phyloP scores from a whole-genome alignment of 345 rosid species.

The Hibiscus syriacus region DNA sequence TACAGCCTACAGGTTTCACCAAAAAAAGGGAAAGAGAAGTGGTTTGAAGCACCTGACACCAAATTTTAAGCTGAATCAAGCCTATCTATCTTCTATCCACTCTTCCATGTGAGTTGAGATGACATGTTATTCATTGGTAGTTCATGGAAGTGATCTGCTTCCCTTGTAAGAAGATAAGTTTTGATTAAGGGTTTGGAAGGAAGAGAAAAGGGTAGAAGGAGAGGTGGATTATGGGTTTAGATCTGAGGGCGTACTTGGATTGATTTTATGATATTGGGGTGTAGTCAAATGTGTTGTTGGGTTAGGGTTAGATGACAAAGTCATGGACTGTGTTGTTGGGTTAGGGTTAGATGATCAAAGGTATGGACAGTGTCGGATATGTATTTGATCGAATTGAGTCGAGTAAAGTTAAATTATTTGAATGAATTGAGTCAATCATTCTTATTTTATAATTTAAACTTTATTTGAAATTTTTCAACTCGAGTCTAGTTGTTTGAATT shows the following conservation, averaged over 20 bases:
- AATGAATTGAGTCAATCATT: too few relatives aligned
- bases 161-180: neutral
- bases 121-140: too few relatives aligned
- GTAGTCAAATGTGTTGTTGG: slow-evolving; percentile 24
- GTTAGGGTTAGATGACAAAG: slow-evolving; percentile 62
- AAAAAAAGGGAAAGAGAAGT: too few relatives aligned
- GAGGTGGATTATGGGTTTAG: slow-evolving; percentile 18
- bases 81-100: slow-evolving; percentile 12
- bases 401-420: too few relatives aligned
- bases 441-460: too few relatives aligned
- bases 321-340: too few relatives aligned
- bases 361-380: too few relatives aligned
- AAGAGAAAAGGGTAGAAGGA: slow-evolving; percentile 10
- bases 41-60: slow-evolving; percentile 17
- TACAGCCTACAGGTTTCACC: too few relatives aligned
- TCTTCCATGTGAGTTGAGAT: slow-evolving; percentile 5
- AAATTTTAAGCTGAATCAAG: slow-evolving; percentile 23
- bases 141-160: neutral
- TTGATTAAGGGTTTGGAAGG: slow-evolving; percentile 30
- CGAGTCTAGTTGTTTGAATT: too few relatives aligned
- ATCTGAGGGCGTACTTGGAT: slow-evolving; percentile 1
- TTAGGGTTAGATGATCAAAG: too few relatives aligned
- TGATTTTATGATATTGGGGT: neutral
- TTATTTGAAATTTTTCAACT: too few relatives aligned
- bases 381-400: too few relatives aligned